Evolutionary conservation across 768 basidiomycete species (phyloP).

Genomic region (Auricularia cornea): DNA sequence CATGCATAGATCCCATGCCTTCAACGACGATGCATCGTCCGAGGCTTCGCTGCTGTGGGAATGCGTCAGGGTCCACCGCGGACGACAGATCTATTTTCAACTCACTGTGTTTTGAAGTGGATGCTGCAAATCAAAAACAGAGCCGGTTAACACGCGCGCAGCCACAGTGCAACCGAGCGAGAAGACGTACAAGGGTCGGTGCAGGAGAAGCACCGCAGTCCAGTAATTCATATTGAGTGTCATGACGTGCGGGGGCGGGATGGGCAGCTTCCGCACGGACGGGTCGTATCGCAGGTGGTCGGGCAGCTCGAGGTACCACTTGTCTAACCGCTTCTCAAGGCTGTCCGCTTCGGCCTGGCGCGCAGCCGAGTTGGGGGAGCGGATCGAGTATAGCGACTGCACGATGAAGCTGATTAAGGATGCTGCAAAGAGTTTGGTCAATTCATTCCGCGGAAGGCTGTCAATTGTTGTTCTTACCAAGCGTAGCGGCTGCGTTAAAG

Average conservation of each 20-base stretch:
- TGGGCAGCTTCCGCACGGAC: constrained; percentile 33
- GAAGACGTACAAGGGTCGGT: constrained; percentile 67
- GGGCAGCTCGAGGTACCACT: constrained; percentile 65
- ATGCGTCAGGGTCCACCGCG: neutral
- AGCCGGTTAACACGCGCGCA: neutral
- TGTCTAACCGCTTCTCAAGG: constrained; percentile 61
- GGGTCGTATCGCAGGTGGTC: constrained; percentile 54
- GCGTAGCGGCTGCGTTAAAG: constrained; percentile 46
- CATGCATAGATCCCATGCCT: constrained; percentile 70
- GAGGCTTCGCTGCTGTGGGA: neutral
- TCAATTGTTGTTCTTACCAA: constrained; percentile 39
- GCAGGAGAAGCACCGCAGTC: constrained; percentile 62
- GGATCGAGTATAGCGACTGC: constrained; percentile 62
- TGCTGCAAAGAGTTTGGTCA: constrained; percentile 31
- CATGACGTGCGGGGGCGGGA: constrained; percentile 58
- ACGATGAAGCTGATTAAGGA: constrained; percentile 61
- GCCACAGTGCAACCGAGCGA: neutral
- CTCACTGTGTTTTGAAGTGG: constrained; percentile 33
- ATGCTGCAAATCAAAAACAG: constrained; percentile 18
- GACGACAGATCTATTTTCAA: neutral
- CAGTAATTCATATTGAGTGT: constrained; percentile 70
- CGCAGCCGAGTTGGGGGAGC: constrained; percentile 34
- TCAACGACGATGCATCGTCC: constrained; percentile 40
- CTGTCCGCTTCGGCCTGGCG: constrained; percentile 42
- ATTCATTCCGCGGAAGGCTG: neutral